Evolutionary conservation across 768 basidiomycete species (phyloP).

Genomic region (Lentinula boryana): DNA sequence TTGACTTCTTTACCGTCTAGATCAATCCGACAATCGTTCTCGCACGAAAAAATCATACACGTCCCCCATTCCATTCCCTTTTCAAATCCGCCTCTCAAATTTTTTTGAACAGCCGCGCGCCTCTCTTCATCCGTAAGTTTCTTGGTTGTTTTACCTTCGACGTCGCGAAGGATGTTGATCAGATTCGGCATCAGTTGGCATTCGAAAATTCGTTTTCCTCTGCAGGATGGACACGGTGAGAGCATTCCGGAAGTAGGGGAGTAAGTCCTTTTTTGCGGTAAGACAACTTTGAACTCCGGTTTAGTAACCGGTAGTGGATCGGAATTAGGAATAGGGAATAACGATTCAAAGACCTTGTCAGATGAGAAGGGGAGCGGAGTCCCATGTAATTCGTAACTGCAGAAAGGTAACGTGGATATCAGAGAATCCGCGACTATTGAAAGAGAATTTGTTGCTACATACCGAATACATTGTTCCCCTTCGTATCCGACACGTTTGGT

Average conservation of each 20-base stretch:
- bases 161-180: constrained; percentile 62
- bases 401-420: neutral
- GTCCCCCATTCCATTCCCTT: constrained; percentile 94
- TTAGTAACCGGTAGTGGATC: constrained; percentile 52
- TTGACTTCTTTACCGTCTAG: constrained; percentile 34
- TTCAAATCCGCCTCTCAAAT: constrained; percentile 40
- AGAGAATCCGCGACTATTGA: neutral
- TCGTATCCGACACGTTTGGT: constrained; percentile 63
- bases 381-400: constrained; percentile 84
- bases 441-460: constrained; percentile 16
- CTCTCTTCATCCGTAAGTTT: constrained; percentile 63
- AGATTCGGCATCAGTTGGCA: constrained; percentile 94
- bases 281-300: constrained; percentile 51
- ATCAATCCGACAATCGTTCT: constrained; percentile 63
- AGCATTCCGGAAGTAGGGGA: constrained; percentile 35
- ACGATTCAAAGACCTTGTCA: constrained; percentile 59
- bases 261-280: constrained; percentile 46
- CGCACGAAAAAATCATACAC: constrained; percentile 83
- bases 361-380: constrained; percentile 82
- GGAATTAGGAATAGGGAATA: constrained; percentile 58
- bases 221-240: constrained; percentile 64
- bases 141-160: constrained; percentile 16
- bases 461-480: constrained; percentile 87
- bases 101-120: constrained; percentile 51
- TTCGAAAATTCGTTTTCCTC: constrained; percentile 72